Conservation (phyloP, 192 early-diverging fungal genomes). For the Coemansia guatemalensis region DNA sequence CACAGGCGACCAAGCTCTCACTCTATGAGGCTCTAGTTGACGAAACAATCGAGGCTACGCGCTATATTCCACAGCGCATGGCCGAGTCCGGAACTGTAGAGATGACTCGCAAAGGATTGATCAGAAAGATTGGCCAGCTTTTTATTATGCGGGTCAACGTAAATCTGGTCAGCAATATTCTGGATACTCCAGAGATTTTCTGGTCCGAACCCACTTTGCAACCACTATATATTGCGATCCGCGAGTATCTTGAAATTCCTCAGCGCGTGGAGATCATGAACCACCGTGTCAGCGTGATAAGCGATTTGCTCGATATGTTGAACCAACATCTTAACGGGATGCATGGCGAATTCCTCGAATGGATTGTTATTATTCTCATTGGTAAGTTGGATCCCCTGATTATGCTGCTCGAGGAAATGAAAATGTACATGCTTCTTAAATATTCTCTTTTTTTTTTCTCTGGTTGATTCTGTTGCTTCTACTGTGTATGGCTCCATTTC, state of each 20-base stretch:
- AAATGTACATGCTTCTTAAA: background rate
- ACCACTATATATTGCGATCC: conserved; percentile 74
- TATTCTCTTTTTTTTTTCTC: background rate
- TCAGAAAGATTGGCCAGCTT: conserved; percentile 92
- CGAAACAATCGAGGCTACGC: conserved; percentile 85
- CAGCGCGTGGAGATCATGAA: conserved; percentile 90
- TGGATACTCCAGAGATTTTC: conserved; percentile 93
- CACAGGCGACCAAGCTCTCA: conserved; percentile 92
- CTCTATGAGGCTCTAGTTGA: conserved; percentile 91
- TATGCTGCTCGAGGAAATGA: background rate
- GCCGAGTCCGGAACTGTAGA: conserved; percentile 89
- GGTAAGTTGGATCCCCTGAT: conserved; percentile 40
- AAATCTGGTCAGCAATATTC: conserved; percentile 82
- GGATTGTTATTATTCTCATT: conserved; percentile 96
- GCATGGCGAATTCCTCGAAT: conserved; percentile 89
- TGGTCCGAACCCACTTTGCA: conserved; percentile 86
- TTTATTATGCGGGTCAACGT: conserved; percentile 90
- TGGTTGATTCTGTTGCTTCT: background rate
- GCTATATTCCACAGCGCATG: conserved; percentile 91
- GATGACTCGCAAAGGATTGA: conserved; percentile 89
- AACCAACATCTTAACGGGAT: conserved; percentile 90
- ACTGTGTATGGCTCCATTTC: conserved; percentile 7
- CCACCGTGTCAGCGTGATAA: conserved; percentile 88
- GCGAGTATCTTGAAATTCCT: conserved; percentile 80
- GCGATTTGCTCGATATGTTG: conserved; percentile 92